phyloP scores from a whole-genome alignment of 2,329 filamentous ascomycete genomes.

The Neopestalotiopsis sp. region DNA sequence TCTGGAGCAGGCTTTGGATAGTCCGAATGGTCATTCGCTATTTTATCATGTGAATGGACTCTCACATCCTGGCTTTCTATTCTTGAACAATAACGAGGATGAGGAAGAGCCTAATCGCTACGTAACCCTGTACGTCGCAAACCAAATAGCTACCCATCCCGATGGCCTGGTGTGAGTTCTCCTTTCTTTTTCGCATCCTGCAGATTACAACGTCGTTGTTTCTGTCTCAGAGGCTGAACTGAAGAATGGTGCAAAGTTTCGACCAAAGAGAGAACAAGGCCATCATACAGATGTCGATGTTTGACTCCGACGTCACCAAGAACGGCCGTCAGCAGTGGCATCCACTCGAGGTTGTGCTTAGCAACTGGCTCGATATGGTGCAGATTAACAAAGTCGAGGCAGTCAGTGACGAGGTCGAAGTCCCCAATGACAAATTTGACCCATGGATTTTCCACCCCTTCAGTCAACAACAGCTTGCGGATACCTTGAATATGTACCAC shows the following conservation, averaged over 20 bases:
- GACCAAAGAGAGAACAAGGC: constrained; percentile 21
- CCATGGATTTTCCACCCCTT: constrained; percentile 23
- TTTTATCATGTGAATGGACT: constrained; percentile 23
- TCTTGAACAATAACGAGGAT: background rate
- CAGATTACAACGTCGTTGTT: background rate
- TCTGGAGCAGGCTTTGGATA: constrained; percentile 20
- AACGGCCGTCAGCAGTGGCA: constrained; percentile 26
- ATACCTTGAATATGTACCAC: constrained; percentile 13
- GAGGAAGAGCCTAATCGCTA: constrained; percentile 15
- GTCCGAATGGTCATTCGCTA: constrained; percentile 19
- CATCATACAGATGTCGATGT: constrained; percentile 21
- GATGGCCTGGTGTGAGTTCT: constrained; percentile 16
- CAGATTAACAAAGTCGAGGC: constrained; percentile 22
- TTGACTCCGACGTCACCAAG: constrained; percentile 15
- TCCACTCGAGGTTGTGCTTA: constrained; percentile 27
- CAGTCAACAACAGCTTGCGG: constrained; percentile 20
- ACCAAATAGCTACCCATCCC: background rate
- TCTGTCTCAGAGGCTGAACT: background rate
- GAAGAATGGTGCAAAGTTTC: constrained; percentile 19
- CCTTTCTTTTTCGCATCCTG: background rate
- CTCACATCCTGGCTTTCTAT: constrained; percentile 17
- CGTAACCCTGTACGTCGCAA: constrained; percentile 19
- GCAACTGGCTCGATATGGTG: constrained; percentile 24
- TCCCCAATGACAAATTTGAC: background rate
- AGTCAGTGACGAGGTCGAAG: background rate